phyloP scores from a whole-genome alignment of 331 rosid species.

The Cucumis variabilis region DNA sequence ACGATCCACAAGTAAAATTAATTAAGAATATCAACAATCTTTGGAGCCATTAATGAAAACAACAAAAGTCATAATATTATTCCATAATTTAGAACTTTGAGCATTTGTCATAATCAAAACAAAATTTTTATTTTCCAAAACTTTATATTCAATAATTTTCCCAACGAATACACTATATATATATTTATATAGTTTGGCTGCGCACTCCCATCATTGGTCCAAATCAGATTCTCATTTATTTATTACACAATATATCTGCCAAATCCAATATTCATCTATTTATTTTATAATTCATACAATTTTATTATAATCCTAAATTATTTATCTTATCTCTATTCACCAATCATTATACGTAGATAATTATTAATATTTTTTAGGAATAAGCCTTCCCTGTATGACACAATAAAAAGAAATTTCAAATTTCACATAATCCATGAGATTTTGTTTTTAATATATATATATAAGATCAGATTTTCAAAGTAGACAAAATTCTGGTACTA shows the following conservation, averaged over 20 bases:
- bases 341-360: background rate
- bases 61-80: background rate
- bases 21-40: too few species aligned
- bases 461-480: too few species aligned
- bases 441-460: too few species aligned
- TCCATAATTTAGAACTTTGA: background rate
- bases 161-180: constrained; percentile 6
- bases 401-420: background rate
- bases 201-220: constrained; percentile 15
- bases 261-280: background rate
- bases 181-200: background rate
- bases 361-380: background rate
- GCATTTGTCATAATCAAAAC: background rate
- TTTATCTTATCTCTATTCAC: background rate
- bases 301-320: background rate
- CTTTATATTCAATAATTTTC: background rate
- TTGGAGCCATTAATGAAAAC: background rate
- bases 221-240: constrained; percentile 3
- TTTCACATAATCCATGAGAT: background rate
- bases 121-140: background rate
- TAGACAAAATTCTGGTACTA: too few species aligned
- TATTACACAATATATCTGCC: background rate
- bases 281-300: background rate
- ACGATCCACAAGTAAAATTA: background rate
- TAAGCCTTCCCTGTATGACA: background rate